Base-by-base conservation (phyloP, 2,329 filamentous ascomycete species). In the Sclerotinia glacialis region DNA sequence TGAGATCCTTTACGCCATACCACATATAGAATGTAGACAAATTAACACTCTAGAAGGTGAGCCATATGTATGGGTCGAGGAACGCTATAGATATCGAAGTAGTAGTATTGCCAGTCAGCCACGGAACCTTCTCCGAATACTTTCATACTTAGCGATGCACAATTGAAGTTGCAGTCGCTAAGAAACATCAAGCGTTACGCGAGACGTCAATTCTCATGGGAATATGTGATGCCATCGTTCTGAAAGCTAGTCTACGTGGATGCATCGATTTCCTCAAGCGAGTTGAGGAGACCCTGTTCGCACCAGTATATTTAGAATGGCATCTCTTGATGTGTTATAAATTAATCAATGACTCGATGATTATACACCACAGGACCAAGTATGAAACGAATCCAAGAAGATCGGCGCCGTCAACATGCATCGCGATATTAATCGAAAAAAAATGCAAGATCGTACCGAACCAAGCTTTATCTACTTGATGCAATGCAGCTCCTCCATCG, bases 1-100 rank as follows among this genome's bases (percentile, higher is more conserved):
- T 65, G 34, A 65, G 55, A 65, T 60, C 34, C 37, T 61, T 60
- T 37, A 28, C 31, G 26, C 21, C 23, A 50, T 53, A 44, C 12
- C 61, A 26, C 28, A 34, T 64, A 26, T 16, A 53, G 26, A 37
- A 40, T 21, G 14, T 34, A 50, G 26, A 61, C n/a, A 61, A 23
- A 26, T 18, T 49, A 18, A 49, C 1, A 49, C 31, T 23, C 31
- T 40, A 8, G 49, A n/a, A 50, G 28, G 46, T 6, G n/a, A 49
- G 28, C 8, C 7, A 40, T 40, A 40, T 4, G 16, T 46, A 28
- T 37, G 31, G 53, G 6, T 65, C 28, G 28, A 21, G 28, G 44
- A 61, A 26, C 3, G 8, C 12, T 21, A 26, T 60, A n/a, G 31
- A 26, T 26, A 18, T 46, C 14, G n/a, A 44, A 14, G 23, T 37